Percentiles rank a stretch among this genome's conserved stretches.
These are phyloP conservation scores for Aspergillus conjunctus DNA, from an alignment of 495 filamentous ascomycete species.

Conservation along the genomic window DNA sequence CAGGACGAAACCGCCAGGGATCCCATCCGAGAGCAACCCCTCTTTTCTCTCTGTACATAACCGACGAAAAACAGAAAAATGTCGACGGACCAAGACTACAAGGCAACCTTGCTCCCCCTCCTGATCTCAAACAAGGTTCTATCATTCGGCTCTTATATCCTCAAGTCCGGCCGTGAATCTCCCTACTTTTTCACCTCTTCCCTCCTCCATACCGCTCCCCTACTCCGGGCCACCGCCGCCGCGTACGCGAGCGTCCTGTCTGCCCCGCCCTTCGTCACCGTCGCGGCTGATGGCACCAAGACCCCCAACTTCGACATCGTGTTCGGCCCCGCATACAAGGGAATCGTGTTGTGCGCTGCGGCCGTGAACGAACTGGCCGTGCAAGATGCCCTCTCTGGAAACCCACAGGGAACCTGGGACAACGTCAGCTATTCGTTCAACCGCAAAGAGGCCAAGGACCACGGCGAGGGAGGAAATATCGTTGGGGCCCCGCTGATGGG, in stretches of 20 bases:
- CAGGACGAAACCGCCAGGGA: neutral
- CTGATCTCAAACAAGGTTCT: slow-evolving; percentile 74
- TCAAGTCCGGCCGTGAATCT: slow-evolving; percentile 90
- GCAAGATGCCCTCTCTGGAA: slow-evolving; percentile 51
- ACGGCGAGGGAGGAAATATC: slow-evolving; percentile 90
- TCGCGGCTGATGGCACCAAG: slow-evolving; percentile 25
- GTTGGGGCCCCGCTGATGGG: slow-evolving; percentile 83
- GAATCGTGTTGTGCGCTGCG: slow-evolving; percentile 80
- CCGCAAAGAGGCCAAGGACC: slow-evolving; percentile 91
- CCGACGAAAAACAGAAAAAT: slow-evolving; percentile 2
- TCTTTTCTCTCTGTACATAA: neutral
- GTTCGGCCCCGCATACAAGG: slow-evolving; percentile 90
- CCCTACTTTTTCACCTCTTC: slow-evolving; percentile 99
- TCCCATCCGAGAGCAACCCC: too few species aligned
- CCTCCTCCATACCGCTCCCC: slow-evolving; percentile 73
- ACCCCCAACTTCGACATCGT: slow-evolving; percentile 43
- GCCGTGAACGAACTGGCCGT: slow-evolving; percentile 69
- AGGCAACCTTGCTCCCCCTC: slow-evolving; percentile 69
- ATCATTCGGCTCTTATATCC: slow-evolving; percentile 82
- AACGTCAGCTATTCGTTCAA: slow-evolving; percentile 81
- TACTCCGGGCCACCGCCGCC: slow-evolving; percentile 70
- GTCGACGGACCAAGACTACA: slow-evolving; percentile 51
- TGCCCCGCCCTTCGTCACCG: slow-evolving; percentile 44
- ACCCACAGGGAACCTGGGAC: slow-evolving; percentile 41
- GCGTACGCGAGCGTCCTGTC: slow-evolving; percentile 80